phyloP scores from a whole-genome alignment of 345 rosid species.

The Eucalyptus erythrocorys region DNA sequence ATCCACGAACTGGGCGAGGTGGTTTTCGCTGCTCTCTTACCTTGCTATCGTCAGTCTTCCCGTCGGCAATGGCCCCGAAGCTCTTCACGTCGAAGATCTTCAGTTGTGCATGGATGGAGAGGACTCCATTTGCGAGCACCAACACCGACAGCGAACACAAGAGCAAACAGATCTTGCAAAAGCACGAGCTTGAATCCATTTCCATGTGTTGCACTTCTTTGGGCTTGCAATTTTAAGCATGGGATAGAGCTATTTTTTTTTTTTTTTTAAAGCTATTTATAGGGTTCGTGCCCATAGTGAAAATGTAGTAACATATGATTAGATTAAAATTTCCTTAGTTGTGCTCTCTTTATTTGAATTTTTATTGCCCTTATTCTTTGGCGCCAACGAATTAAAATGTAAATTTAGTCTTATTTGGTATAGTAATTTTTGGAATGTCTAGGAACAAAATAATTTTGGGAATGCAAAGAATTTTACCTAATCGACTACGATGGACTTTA shows the following conservation, averaged over 20 bases:
- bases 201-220: background rate
- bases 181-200: background rate
- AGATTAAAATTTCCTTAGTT: background rate
- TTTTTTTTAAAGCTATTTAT: background rate
- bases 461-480: background rate
- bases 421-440: background rate
- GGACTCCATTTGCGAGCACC: background rate
- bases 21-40: background rate
- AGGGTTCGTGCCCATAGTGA: background rate
- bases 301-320: background rate
- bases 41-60: background rate
- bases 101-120: background rate
- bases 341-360: background rate
- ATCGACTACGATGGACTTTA: background rate
- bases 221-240: background rate
- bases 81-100: background rate
- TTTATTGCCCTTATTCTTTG: background rate
- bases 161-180: background rate
- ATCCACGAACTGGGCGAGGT: background rate
- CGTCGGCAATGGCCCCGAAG: constrained; percentile 8
- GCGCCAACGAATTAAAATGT: background rate
- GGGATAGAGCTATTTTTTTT: background rate
- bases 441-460: background rate
- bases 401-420: background rate
- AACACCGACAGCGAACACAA: background rate